Evolutionary conservation across 306 rosid species (phyloP).

Genomic region (Macrotyloma uniflorum): DNA sequence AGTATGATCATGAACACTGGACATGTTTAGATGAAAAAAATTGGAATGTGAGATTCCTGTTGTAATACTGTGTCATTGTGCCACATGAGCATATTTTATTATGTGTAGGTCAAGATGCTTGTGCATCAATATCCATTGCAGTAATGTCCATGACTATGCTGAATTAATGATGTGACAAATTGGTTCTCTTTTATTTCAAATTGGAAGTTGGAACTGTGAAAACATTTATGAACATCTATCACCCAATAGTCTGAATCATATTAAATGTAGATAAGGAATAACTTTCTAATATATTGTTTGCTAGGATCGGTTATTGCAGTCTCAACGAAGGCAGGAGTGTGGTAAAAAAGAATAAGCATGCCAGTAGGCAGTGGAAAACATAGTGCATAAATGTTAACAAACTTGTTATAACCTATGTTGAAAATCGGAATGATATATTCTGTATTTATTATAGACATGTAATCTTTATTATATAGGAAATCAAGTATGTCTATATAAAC

Average conservation of each 20-base stretch:
- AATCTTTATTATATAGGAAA: no score
- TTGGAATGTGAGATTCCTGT: background rate
- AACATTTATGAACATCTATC: background rate
- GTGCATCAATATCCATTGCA: background rate
- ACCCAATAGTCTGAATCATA: background rate
- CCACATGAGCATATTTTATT: background rate
- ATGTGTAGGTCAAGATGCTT: background rate
- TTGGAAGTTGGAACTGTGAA: constrained; percentile 28
- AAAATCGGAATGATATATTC: no score
- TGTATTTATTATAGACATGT: no score
- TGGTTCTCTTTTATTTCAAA: background rate
- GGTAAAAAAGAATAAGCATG: background rate
- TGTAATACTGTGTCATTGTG: background rate
- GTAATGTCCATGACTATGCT: background rate
- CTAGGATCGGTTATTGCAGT: background rate
- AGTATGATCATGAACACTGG: background rate
- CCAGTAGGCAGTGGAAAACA: background rate
- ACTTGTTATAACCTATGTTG: background rate
- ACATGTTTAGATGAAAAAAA: background rate
- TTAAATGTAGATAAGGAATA: background rate
- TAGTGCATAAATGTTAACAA: background rate
- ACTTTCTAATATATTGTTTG: background rate
- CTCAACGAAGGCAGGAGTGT: background rate
- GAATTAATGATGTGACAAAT: constrained; percentile 4
- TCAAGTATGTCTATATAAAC: no score